Percentiles rank a stretch among this genome's conserved stretches.
Conservation (phyloP, 371 early-diverging fungal species). For the Syncephalastrum monosporum region DNA sequence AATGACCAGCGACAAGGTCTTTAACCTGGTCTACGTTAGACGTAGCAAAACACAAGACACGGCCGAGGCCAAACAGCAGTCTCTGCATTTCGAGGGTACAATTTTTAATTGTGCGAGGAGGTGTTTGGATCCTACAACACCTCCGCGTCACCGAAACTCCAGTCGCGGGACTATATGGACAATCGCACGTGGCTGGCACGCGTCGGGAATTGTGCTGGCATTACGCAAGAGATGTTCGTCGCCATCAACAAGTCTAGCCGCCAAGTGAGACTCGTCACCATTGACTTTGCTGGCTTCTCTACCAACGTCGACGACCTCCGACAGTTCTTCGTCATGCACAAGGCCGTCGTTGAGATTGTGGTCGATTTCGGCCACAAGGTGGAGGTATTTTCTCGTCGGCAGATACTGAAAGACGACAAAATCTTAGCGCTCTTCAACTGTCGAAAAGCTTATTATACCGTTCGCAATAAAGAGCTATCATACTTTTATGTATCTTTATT, state of each 20-base stretch:
- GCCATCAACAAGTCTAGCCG: not conserved
- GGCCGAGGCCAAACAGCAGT: too few species aligned
- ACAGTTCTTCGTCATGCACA: not conserved
- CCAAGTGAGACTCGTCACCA: constrained; percentile 2
- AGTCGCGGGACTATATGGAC: not conserved
- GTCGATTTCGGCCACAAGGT: constrained; percentile 7
- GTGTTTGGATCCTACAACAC: too few species aligned
- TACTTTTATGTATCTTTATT: too few species aligned
- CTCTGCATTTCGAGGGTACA: too few species aligned
- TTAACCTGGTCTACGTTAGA: too few species aligned
- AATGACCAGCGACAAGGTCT: too few species aligned
- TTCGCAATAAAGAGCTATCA: not conserved
- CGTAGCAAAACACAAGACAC: too few species aligned
- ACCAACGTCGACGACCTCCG: constrained; percentile 3
- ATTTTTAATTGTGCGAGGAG: too few species aligned
- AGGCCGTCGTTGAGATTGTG: constrained; percentile 5
- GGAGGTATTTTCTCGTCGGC: not conserved
- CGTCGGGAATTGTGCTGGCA: not conserved
- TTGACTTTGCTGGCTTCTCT: constrained; percentile 5
- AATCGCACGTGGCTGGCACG: not conserved
- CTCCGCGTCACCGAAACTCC: not conserved
- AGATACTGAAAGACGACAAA: constrained; percentile 1
- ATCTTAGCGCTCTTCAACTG: not conserved
- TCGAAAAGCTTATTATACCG: not conserved
- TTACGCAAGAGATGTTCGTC: constrained; percentile 4